Percentiles rank a stretch among this genome's conserved stretches.
phyloP scores from a whole-genome alignment of 768 basidiomycete genomes.

The Collybia nuda region DNA sequence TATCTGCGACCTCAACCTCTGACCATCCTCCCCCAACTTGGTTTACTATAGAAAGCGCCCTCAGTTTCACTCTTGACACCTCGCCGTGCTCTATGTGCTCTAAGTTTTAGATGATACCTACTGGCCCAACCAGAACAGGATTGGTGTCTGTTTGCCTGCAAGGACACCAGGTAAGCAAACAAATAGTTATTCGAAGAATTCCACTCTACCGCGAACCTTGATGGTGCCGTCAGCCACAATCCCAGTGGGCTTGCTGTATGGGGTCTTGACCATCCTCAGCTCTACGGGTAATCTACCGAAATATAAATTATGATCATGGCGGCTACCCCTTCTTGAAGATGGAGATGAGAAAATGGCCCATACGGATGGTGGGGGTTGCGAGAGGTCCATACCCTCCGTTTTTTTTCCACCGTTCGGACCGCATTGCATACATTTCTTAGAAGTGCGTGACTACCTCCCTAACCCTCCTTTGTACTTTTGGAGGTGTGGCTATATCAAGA shows the following conservation, averaged over 20 bases:
- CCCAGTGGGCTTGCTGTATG: background rate
- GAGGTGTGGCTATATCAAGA: too few relatives aligned
- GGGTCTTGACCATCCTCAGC: background rate
- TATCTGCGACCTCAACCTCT: too few relatives aligned
- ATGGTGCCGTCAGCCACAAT: too few relatives aligned
- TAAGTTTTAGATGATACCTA: slow-evolving; percentile 38
- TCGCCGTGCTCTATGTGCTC: slow-evolving; percentile 34
- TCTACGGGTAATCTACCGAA: background rate
- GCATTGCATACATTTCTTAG: too few relatives aligned
- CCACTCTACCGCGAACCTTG: background rate
- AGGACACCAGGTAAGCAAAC: background rate
- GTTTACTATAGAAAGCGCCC: slow-evolving; percentile 31
- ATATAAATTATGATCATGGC: background rate
- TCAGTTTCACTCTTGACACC: slow-evolving; percentile 44
- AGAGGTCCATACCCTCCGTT: too few relatives aligned
- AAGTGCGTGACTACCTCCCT: too few relatives aligned
- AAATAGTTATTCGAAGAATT: background rate
- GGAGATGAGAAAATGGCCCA: too few relatives aligned
- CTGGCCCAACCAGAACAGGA: slow-evolving; percentile 41
- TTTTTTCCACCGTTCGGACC: too few relatives aligned
- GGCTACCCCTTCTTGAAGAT: too few relatives aligned
- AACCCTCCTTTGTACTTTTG: too few relatives aligned
- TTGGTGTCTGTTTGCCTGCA: slow-evolving; percentile 43
- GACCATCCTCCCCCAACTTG: too few relatives aligned
- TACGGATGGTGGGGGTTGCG: too few relatives aligned